phyloP scores from a whole-genome alignment of 2,329 filamentous ascomycete species.

The Neonectria sp. region DNA sequence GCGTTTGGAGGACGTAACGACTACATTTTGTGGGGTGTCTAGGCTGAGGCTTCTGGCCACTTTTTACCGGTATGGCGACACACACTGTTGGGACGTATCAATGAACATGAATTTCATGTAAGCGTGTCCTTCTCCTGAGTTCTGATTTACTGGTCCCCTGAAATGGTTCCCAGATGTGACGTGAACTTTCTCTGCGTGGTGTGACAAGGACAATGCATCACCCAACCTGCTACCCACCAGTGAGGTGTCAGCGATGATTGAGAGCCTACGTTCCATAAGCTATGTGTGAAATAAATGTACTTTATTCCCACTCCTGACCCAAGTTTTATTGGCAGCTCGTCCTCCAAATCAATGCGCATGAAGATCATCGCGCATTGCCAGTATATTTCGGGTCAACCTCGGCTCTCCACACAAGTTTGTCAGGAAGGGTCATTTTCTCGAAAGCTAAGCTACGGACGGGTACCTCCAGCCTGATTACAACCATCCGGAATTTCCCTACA shows the following conservation, averaged over 20 bases:
- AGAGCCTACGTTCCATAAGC: neutral
- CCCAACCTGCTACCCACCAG: neutral
- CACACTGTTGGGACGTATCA: conserved; percentile 28
- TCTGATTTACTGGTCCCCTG: neutral
- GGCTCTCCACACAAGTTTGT: conserved; percentile 34
- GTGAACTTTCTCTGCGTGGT: neutral
- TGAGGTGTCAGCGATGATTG: neutral
- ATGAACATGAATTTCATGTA: conserved; percentile 34
- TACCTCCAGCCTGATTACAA: conserved; percentile 17
- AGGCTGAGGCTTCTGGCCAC: conserved; percentile 37
- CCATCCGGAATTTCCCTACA: conserved; percentile 2
- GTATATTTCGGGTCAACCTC: conserved; percentile 40
- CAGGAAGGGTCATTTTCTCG: conserved; percentile 17
- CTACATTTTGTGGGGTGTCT: conserved; percentile 46
- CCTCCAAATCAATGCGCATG: neutral
- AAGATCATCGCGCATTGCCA: conserved; percentile 2
- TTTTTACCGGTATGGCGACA: conserved; percentile 36
- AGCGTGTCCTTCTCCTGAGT: neutral
- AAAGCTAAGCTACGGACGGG: conserved; percentile 14
- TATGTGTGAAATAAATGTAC: neutral
- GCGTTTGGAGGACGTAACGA: conserved; percentile 55
- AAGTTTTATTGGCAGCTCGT: neutral
- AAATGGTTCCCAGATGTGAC: neutral
- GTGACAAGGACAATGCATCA: neutral
- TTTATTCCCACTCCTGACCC: neutral